Conservation (phyloP, 345 rosid genomes). For the Moricandia moricandioides region DNA sequence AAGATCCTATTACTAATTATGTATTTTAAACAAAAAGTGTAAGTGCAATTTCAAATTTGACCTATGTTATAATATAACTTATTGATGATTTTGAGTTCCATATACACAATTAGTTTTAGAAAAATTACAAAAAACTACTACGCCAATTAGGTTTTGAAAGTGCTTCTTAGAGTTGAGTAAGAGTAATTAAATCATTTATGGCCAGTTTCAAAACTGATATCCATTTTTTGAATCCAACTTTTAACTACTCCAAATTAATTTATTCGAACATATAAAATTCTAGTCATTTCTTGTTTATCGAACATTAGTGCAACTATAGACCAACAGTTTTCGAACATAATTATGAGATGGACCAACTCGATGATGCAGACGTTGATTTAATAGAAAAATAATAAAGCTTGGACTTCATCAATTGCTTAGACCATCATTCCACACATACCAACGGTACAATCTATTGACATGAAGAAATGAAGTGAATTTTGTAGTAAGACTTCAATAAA, state of each 20-base stretch:
- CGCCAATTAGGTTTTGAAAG: not conserved
- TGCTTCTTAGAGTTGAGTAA: not conserved
- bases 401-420: constrained; percentile 11
- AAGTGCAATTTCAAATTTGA: not conserved
- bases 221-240: not conserved
- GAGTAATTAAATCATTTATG: not conserved
- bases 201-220: not conserved
- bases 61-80: not conserved
- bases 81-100: not conserved
- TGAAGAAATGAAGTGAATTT: too few species aligned
- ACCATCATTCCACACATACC: not conserved
- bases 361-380: not conserved
- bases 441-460: not conserved
- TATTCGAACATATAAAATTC: not conserved
- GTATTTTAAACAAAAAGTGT: not conserved
- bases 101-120: not conserved
- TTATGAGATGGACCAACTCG: constrained; percentile 4
- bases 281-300: not conserved
- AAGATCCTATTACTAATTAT: not conserved
- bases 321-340: not conserved
- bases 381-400: not conserved
- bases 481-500: too few species aligned
- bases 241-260: not conserved
- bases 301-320: not conserved
- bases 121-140: not conserved